These are phyloP conservation scores for Aspergillus thermomutatus DNA, from an alignment of 2,329 filamentous ascomycete genomes.

Conservation along the genomic window DNA sequence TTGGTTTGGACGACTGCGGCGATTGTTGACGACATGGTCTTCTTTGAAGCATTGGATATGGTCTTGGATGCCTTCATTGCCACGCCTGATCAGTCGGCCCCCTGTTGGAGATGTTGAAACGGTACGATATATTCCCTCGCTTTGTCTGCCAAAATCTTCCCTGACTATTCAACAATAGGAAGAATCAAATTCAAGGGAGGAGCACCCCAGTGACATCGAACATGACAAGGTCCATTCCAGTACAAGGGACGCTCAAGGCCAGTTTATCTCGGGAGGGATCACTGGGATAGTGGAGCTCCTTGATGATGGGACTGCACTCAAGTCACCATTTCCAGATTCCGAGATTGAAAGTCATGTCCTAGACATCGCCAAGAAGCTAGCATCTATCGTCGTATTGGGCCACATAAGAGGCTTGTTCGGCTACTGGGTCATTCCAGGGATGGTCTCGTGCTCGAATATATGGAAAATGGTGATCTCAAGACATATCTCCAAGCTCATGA, in stretches of 20 bases:
- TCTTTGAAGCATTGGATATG: no score
- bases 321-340: constrained; percentile 8
- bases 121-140: no score
- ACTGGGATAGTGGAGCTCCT: constrained; percentile 18
- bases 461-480: constrained; percentile 14
- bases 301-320: constrained; percentile 13
- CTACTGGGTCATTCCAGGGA: constrained; percentile 11
- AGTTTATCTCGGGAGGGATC: constrained; percentile 13
- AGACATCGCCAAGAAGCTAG: constrained; percentile 14
- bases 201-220: no score
- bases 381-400: constrained; percentile 11
- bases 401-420: constrained; percentile 9
- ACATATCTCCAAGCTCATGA: constrained; percentile 10
- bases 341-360: constrained; percentile 12
- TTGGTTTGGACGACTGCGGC: no score
- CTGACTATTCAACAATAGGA: no score
- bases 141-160: no score
- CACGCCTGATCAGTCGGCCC: no score
- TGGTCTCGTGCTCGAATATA: constrained; percentile 13
- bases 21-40: no score
- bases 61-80: no score
- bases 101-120: no score
- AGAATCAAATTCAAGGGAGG: no score
- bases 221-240: no score
- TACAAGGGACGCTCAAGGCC: constrained; percentile 4